phyloP scores from a whole-genome alignment of 352 stramenopile species.

The Pythium aristosporum region DNA sequence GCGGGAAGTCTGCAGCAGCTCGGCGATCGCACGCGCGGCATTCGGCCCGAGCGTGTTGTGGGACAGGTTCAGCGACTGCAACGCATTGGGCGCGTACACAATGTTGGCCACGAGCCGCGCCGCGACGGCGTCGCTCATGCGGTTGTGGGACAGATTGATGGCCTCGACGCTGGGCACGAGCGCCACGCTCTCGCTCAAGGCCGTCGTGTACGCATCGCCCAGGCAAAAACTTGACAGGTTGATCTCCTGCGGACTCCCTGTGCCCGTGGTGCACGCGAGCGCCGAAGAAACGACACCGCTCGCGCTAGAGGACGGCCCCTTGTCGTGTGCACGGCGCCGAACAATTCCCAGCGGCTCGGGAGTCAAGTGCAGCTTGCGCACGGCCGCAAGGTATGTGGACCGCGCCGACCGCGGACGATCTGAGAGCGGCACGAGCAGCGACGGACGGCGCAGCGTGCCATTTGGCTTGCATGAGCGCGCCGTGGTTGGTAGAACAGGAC shows the following conservation, averaged over 20 bases:
- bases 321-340: slow-evolving; percentile 46
- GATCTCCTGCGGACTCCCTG: slow-evolving; percentile 46
- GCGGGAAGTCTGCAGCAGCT: slow-evolving; percentile 44
- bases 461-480: neutral
- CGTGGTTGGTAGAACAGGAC: neutral
- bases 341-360: slow-evolving; percentile 72
- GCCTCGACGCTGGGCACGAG: slow-evolving; percentile 62
- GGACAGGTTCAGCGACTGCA: slow-evolving; percentile 64
- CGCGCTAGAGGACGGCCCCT: slow-evolving; percentile 33
- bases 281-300: slow-evolving; percentile 33
- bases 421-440: slow-evolving; percentile 20
- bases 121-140: slow-evolving; percentile 60
- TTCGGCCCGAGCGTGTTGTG: slow-evolving; percentile 50
- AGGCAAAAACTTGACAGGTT: slow-evolving; percentile 74
- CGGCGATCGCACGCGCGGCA: slow-evolving; percentile 40
- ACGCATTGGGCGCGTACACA: slow-evolving; percentile 16
- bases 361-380: slow-evolving; percentile 55
- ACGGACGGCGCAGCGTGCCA: neutral
- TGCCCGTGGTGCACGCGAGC: slow-evolving; percentile 35
- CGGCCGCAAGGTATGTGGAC: slow-evolving; percentile 59
- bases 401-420: slow-evolving; percentile 51
- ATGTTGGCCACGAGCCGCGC: slow-evolving; percentile 49
- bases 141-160: slow-evolving; percentile 72
- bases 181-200: slow-evolving; percentile 61
- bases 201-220: slow-evolving; percentile 54